Percentiles rank a stretch among this genome's conserved stretches.
These are phyloP conservation scores for Epichloe typhina DNA, from an alignment of 2,329 filamentous ascomycete species.

Conservation along the genomic window DNA sequence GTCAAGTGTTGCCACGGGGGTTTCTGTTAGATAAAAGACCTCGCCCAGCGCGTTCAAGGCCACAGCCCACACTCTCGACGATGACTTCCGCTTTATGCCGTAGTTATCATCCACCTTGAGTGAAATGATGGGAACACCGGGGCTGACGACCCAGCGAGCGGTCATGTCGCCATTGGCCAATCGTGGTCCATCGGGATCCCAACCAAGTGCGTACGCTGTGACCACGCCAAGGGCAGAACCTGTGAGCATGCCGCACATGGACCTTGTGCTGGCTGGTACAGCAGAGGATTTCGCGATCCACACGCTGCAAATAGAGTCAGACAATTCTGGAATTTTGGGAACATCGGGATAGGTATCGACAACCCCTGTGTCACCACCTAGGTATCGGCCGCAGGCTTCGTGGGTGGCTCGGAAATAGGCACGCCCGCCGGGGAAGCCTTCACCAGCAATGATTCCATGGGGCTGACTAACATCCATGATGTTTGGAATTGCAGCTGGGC, in stretches of 20 bases:
- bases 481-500: constrained; percentile 68
- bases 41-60: constrained; percentile 91
- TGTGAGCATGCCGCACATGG: constrained; percentile 67
- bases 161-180: constrained; percentile 66
- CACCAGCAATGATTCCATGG: constrained; percentile 72
- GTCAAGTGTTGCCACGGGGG: constrained; percentile 43
- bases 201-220: constrained; percentile 65
- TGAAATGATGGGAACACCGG: constrained; percentile 80
- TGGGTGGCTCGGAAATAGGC: constrained; percentile 62
- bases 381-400: constrained; percentile 65
- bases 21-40: constrained; percentile 68
- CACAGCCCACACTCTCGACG: constrained; percentile 74
- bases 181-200: constrained; percentile 42
- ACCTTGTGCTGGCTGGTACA: constrained; percentile 59
- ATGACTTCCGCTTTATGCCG: constrained; percentile 52
- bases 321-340: constrained; percentile 56
- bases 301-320: constrained; percentile 61
- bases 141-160: constrained; percentile 79
- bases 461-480: constrained; percentile 82
- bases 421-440: constrained; percentile 73
- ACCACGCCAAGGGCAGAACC: constrained; percentile 77
- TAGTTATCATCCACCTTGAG: constrained; percentile 77
- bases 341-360: constrained; percentile 58
- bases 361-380: constrained; percentile 47
- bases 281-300: constrained; percentile 80